Evolutionary conservation across 331 rosid species (phyloP).

Genomic region (Ulmus americana): DNA sequence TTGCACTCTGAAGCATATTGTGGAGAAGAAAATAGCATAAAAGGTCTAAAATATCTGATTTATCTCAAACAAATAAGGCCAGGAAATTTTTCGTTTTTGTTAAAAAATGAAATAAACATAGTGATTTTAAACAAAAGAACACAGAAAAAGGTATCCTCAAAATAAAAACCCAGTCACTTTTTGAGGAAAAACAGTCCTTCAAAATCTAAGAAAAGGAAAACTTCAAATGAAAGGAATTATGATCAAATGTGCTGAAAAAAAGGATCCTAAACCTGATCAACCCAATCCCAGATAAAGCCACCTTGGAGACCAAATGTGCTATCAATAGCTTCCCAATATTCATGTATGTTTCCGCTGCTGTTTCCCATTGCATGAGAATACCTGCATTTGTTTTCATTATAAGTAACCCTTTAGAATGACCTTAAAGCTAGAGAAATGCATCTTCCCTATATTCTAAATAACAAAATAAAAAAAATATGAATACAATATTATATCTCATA

Average conservation of each 20-base stretch:
- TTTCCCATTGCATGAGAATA: conserved; percentile 97
- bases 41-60: not conserved
- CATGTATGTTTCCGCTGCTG: conserved; percentile 76
- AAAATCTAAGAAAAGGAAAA: too few relatives aligned
- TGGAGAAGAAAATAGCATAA: not conserved
- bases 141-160: too few relatives aligned
- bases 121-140: too few relatives aligned
- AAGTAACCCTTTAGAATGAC: conserved; percentile 4
- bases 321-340: conserved; percentile 96
- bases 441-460: not conserved
- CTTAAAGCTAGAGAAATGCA: conserved; percentile 16
- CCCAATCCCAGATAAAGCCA: conserved; percentile 99
- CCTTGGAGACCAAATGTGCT: conserved; percentile 95
- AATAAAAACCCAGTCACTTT: not conserved
- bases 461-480: not conserved
- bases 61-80: too few relatives aligned
- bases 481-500: conserved; percentile 29
- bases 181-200: too few relatives aligned
- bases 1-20: not conserved
- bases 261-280: conserved; percentile 59
- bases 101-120: too few relatives aligned
- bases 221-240: too few relatives aligned
- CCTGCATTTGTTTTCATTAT: conserved; percentile 43
- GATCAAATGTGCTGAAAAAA: not conserved
- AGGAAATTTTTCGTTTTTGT: too few relatives aligned